Base-by-base conservation (phyloP, 2,329 filamentous ascomycete species). In the Rutstroemia sp. region DNA sequence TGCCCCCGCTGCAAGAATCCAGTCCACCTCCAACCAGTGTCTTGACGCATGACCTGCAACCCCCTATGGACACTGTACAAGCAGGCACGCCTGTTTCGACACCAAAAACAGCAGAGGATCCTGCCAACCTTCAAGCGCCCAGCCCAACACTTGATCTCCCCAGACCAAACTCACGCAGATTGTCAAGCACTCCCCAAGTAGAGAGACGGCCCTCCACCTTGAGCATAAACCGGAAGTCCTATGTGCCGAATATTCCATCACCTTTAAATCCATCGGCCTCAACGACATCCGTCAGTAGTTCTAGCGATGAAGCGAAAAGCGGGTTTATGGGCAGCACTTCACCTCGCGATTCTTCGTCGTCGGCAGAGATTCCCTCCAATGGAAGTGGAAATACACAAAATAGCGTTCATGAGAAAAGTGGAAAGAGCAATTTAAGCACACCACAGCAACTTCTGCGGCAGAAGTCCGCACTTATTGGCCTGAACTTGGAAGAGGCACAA, bases 191-290 rank as follows among this genome's bases (percentile, higher is more conserved):
- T 10, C 55, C 57, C 10, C 44, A 49, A 39, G 17, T 55, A 6
- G 54, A 51, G 9, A 51, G 46, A 42, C 54, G 42, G 9, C n/a
- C 45, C 27, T 61, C 61, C 3, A 41, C 42, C 4, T 17, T 48
- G 19, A 57, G 57, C 25, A 48, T 60, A 23, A 61, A 49, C 9
- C 58, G 57, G 44, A 59, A 45, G 39, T 53, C 57, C 19, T 68
- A 71, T 54, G 57, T 60, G 12, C 67, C 68, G 1, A 58, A 49
- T 17, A 48, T 67, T 12, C 63, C 69, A 4, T 70, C 69, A 5
- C 68, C 67, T n/a, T 57, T 69, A 25, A 68, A 68, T 50, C 61
- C 64, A 9, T 61, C 64, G 4, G 59, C 64, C 7, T 54, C 55
- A 2, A 47, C 56, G 9, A 54, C 50, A 10, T 54, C 57, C 17